Conservation (phyloP, 2,329 filamentous ascomycete species). For the Allantophomopsis cytisporea region DNA sequence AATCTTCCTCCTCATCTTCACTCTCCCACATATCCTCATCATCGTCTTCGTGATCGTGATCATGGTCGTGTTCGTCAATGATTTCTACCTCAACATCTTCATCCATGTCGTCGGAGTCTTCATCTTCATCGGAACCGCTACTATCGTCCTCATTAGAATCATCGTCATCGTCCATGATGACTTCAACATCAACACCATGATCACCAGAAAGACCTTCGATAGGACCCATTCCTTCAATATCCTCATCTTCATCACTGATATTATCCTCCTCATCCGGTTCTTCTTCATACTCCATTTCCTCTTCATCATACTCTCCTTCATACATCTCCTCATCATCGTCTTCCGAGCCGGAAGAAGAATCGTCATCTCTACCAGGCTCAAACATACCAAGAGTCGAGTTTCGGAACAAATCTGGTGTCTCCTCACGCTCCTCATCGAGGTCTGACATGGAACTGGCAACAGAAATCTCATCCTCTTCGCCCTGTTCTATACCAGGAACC, state of each 20-base stretch:
- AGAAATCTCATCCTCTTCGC: conserved; percentile 76
- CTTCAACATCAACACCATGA: conserved; percentile 45
- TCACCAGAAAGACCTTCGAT: conserved; percentile 63
- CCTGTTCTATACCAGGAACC: conserved; percentile 48
- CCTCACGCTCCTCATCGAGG: conserved; percentile 73
- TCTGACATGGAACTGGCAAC: conserved; percentile 85
- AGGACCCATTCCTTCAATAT: conserved; percentile 70
- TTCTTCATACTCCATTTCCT: conserved; percentile 89
- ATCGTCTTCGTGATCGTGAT: conserved; percentile 45
- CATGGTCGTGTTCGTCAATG: conserved; percentile 50
- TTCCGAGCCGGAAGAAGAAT: conserved; percentile 58
- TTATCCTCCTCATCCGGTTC: conserved; percentile 77
- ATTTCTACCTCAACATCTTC: conserved; percentile 28
- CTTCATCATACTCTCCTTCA: conserved; percentile 72
- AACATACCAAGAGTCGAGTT: conserved; percentile 94
- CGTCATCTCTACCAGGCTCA: conserved; percentile 68
- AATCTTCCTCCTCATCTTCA: conserved; percentile 40
- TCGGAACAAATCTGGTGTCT: conserved; percentile 92
- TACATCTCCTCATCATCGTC: conserved; percentile 87
- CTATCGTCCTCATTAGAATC: conserved; percentile 45
- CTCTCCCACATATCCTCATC: conserved; percentile 48
- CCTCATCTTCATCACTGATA: conserved; percentile 77
- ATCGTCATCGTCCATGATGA: conserved; percentile 71
- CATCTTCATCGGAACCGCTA: conserved; percentile 46
- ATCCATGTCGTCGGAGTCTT: conserved; percentile 40